Evolutionary conservation across 495 filamentous ascomycete genomes (phyloP), one percentile per base, ranked within the genome.

Genomic region (Penicillium antarcticum): DNA sequence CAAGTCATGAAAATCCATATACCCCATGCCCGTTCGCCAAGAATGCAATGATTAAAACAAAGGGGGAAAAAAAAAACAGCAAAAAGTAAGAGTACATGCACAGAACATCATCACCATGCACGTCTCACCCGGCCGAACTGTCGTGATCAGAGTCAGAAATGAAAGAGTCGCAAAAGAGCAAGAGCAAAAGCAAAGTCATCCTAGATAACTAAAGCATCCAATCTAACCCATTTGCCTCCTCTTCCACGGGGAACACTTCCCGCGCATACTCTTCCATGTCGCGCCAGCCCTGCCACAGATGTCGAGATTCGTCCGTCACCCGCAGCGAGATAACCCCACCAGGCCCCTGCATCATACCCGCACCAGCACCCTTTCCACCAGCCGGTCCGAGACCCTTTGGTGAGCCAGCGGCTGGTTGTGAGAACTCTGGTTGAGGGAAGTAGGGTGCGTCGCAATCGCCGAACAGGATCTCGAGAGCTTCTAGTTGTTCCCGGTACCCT

Each of bases 211-310:
- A 67, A 67, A 79, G 62, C 91, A 96, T 95, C 94, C 94, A 98
- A 18, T 86, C 86, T 58, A 92, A 72, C 5, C 92, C 94, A 69
- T 98, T 97, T 2, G 90, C 87, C 52, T 88, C 84, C 72, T 98
- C 94, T 68, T 98, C 94, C 3, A 96, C 76, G 0, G 91, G 91
- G 61, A 97, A 98, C 0, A 95, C 91, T 61, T 98, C 94, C 17
- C 89, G 80, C 23, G 92, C 94, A 68, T 97, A 98, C 67, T 97
- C 94, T 60, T 97, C 91, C 64, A 98, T 81, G 33, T 91, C 87
- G 34, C 94, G 78, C 63, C 87, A 88, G 5, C 92, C 94, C 59
- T 95, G 87, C 94, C 94, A 97, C 37, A 97, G 69, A 52, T 85
- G 78, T 48, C 89, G 71, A 8, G 91, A 86, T 46, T 89, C 82